Conservation (phyloP, 768 basidiomycete species). For the Mycena latifolia region DNA sequence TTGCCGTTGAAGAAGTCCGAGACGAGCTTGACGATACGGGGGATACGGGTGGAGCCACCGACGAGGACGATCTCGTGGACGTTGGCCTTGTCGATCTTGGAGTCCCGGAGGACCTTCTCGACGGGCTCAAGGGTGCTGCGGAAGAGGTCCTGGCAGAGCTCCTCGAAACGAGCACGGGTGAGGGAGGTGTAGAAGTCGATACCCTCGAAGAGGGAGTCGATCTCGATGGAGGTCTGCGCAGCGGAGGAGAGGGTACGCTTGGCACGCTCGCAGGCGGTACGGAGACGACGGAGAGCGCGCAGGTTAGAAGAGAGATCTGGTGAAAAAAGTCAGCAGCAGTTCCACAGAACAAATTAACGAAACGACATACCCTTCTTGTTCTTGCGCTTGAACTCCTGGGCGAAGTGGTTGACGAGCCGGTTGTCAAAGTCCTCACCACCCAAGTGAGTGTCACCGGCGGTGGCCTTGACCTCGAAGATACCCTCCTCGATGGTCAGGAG, state of each 20-base stretch:
- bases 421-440: constrained; percentile 99
- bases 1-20: constrained; percentile 99
- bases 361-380: constrained; percentile 85
- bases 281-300: constrained; percentile 96
- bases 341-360: background rate
- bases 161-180: constrained; percentile 98
- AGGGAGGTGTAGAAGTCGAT: constrained; percentile 99
- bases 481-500: constrained; percentile 97
- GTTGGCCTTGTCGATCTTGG: constrained; percentile 96
- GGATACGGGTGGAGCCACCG: constrained; percentile 98
- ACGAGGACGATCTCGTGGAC: constrained; percentile 99
- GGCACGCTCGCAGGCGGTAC: constrained; percentile 98
- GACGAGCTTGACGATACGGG: constrained; percentile 96
- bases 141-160: constrained; percentile 96
- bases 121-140: constrained; percentile 94
- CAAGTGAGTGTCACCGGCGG: constrained; percentile 97
- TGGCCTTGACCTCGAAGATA: constrained; percentile 98
- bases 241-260: constrained; percentile 98
- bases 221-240: constrained; percentile 96
- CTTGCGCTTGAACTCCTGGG: constrained; percentile 97
- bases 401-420: constrained; percentile 96
- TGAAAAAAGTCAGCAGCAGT: constrained; percentile 25
- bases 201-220: constrained; percentile 97
- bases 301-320: constrained; percentile 90
- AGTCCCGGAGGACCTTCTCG: constrained; percentile 97